Evolutionary conservation across 495 filamentous ascomycete genomes (phyloP), one percentile per base, ranked within the genome.

Genomic region (Astrothelium subdiscretum): DNA sequence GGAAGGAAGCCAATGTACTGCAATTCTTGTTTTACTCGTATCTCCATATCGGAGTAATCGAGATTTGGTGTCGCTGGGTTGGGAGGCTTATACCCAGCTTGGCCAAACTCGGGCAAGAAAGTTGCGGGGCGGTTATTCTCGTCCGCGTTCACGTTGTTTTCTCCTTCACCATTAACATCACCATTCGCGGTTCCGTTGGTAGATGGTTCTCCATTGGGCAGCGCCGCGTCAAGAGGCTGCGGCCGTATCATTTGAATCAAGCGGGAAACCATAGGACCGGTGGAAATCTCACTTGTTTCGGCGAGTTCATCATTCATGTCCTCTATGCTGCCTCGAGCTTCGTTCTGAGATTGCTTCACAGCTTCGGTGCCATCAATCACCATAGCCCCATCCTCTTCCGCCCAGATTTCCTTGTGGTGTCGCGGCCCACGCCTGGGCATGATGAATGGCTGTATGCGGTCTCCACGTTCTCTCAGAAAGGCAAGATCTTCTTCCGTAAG

Each of bases 401-500:
- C 85, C 95, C 95, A 99, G 3, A 89, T 76, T 62, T 97, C 91
- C 12, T 80, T 85, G 74, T 97, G 97, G 69, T 87, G 85, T 65
- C 84, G 85, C 73, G 89, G 87, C 38, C 91, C 94, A 10, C 92
- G 85, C 58, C 85, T 84, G 1, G 92, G 92, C 75, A 92, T 92
- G 40, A 94, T 76, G 66, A 96, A 97, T 1, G 91, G 88, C 13
- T 79, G 85, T 8, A 82, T 71, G 24, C 95, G 85, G 73, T 99
- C 91, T 57, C 91, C 91, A 77, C 83, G 52, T 73, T 99, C 94
- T 66, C 89, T 85, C 27, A 99, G 74, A 72, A 96, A 99, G 0
- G 90, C 91, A 48, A 96, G 84, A 72, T 99, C 94, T 70, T 99
- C 95, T 70, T 99, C 95, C 15, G 84, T 90, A 65, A 95, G 86